phyloP scores from a whole-genome alignment of 768 basidiomycete genomes.

The Zangia roseola region DNA sequence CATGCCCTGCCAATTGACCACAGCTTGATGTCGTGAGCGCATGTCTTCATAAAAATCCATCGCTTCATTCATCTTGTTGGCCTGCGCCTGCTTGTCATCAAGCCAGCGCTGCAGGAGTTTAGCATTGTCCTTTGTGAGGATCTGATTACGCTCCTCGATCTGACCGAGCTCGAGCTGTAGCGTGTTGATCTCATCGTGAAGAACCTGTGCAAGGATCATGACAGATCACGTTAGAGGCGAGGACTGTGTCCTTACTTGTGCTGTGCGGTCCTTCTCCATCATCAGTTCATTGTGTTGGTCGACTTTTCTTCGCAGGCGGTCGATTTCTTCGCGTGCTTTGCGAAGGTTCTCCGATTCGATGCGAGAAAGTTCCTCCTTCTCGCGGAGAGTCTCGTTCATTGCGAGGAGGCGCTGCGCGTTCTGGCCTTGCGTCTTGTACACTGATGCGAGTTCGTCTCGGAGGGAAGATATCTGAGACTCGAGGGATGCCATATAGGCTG shows the following conservation, averaged over 20 bases:
- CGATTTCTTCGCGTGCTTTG: slow-evolving; percentile 74
- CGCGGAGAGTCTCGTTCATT: slow-evolving; percentile 93
- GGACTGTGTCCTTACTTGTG: slow-evolving; percentile 58
- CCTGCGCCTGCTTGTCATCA: slow-evolving; percentile 90
- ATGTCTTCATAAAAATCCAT: slow-evolving; percentile 88
- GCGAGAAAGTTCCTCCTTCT: slow-evolving; percentile 86
- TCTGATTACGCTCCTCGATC: slow-evolving; percentile 82
- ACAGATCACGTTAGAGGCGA: background rate
- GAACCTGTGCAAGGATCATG: slow-evolving; percentile 52
- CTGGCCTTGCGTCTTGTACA: slow-evolving; percentile 95
- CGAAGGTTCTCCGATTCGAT: slow-evolving; percentile 79
- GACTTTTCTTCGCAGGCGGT: slow-evolving; percentile 68
- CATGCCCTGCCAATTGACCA: slow-evolving; percentile 54
- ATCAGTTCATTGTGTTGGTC: slow-evolving; percentile 83
- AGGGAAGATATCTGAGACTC: slow-evolving; percentile 92
- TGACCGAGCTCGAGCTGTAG: slow-evolving; percentile 89
- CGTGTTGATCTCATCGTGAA: slow-evolving; percentile 94
- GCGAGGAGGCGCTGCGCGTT: slow-evolving; percentile 90
- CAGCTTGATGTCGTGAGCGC: slow-evolving; percentile 68
- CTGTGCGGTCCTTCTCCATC: slow-evolving; percentile 84
- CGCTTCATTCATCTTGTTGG: slow-evolving; percentile 93
- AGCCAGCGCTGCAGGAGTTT: slow-evolving; percentile 95
- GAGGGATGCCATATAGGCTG: slow-evolving; percentile 87
- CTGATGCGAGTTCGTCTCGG: slow-evolving; percentile 87
- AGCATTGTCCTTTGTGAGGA: slow-evolving; percentile 90